Conservation (phyloP, 257 asterid species). For the Cynanchum wilfordii region DNA sequence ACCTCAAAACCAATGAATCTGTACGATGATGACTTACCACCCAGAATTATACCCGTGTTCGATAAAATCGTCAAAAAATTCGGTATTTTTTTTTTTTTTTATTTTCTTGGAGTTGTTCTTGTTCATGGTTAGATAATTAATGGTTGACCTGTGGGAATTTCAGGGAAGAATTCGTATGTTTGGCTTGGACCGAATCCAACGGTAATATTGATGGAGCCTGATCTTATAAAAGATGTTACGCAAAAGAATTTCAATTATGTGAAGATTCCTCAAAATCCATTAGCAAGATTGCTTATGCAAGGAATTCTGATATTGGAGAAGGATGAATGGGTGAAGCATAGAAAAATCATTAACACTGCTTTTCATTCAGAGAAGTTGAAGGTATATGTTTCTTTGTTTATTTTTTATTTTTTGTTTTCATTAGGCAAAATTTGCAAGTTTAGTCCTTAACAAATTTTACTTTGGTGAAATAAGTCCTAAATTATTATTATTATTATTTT, state of each 20-base stretch:
- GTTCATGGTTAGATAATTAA: no score
- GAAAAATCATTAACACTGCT: slow-evolving; percentile 56
- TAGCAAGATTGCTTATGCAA: slow-evolving; percentile 23
- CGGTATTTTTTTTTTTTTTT: slow-evolving; percentile 13
- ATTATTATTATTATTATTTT: no score
- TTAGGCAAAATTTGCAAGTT: no score
- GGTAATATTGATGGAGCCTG: slow-evolving; percentile 35
- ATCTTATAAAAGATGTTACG: slow-evolving; percentile 41
- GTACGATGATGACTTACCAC: slow-evolving; percentile 23
- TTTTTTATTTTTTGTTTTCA: no score
- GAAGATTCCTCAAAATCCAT: slow-evolving; percentile 38
- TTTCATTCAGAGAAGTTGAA: slow-evolving; percentile 51
- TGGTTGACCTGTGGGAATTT: slow-evolving; percentile 1
- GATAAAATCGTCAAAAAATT: slow-evolving; percentile 15
- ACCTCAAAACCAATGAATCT: slow-evolving; percentile 22
- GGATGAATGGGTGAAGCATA: slow-evolving; percentile 59
- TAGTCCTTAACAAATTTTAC: no score
- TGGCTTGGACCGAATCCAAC: slow-evolving; percentile 59
- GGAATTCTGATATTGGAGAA: slow-evolving; percentile 35
- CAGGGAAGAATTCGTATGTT: slow-evolving; percentile 40
- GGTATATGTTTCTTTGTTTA: slow-evolving; percentile 18
- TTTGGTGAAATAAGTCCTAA: no score
- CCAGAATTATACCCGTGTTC: slow-evolving; percentile 25
- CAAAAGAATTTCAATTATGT: slow-evolving; percentile 24
- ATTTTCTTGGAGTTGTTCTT: no score